These are phyloP conservation scores for Nitzschia sp. DNA, from an alignment of 108 stramenopile genomes.

Conservation along the genomic window DNA sequence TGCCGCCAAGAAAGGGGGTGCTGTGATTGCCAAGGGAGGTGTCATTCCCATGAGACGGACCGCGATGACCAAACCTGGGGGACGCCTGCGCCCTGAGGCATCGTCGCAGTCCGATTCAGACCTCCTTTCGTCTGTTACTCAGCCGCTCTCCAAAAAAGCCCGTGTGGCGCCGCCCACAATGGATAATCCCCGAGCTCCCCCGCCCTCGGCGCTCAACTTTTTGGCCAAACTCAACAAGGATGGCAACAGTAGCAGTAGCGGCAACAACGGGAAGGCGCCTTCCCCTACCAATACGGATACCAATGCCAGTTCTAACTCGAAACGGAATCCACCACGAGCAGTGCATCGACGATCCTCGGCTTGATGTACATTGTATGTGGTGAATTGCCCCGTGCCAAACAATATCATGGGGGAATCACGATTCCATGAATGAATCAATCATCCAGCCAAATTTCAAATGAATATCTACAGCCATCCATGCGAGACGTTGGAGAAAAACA, in stretches of 20 bases:
- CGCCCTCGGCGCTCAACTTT: constrained; percentile 34
- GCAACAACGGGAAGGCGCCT: background rate
- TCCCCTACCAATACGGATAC: background rate
- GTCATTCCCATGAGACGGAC: constrained; percentile 8
- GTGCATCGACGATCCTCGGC: background rate
- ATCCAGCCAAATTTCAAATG: too few species aligned
- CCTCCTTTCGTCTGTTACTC: background rate
- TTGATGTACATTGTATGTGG: too few species aligned
- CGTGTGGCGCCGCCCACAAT: too few species aligned
- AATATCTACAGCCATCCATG: too few species aligned
- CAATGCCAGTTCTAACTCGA: background rate
- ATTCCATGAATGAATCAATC: too few species aligned
- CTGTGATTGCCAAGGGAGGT: constrained; percentile 1
- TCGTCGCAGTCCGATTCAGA: background rate
- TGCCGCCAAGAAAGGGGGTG: background rate
- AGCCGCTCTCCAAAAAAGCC: background rate
- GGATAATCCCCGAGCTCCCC: constrained; percentile 19
- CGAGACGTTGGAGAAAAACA: too few species aligned
- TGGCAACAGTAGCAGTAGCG: background rate
- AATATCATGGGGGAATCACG: too few species aligned
- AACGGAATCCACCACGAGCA: background rate
- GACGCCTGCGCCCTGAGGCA: background rate
- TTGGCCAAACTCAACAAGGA: constrained; percentile 40
- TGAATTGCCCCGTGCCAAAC: too few species aligned
- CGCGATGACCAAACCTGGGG: background rate